A percentile compares a stretch with the other conserved stretches of the same genome.
These are phyloP conservation scores for Fusarium foetens DNA, from an alignment of 2,329 filamentous ascomycete species.

Conservation along the genomic window DNA sequence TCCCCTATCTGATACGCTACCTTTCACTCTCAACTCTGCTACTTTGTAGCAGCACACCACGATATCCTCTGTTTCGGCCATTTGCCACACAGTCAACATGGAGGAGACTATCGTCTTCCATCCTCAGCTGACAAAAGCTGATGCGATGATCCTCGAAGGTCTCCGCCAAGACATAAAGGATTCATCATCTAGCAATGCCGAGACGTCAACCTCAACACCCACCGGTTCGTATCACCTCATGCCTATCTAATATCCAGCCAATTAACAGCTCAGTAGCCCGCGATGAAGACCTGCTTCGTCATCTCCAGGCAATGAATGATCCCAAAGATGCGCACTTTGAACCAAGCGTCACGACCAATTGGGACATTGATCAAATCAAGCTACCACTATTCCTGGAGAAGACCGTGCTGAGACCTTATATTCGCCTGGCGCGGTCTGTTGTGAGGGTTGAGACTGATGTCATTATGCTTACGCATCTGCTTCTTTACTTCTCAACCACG, in stretches of 20 bases:
- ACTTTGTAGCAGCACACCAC: background rate
- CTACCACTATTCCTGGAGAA: constrained; percentile 24
- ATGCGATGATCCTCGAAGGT: constrained; percentile 26
- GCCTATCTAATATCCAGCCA: background rate
- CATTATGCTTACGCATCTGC: constrained; percentile 79
- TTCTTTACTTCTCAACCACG: constrained; percentile 76
- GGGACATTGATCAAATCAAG: constrained; percentile 34
- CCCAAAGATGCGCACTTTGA: constrained; percentile 32
- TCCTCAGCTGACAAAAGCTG: constrained; percentile 26
- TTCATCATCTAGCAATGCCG: background rate
- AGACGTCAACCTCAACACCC: background rate
- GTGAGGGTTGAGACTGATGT: constrained; percentile 77
- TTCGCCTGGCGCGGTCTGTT: constrained; percentile 62
- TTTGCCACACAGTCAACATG: constrained; percentile 2
- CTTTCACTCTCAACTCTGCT: no score
- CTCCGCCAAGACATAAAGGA: constrained; percentile 28
- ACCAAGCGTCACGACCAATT: constrained; percentile 18
- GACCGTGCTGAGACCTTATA: constrained; percentile 66
- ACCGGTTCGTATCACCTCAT: constrained; percentile 5
- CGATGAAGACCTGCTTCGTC: constrained; percentile 27
- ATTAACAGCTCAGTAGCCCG: constrained; percentile 3
- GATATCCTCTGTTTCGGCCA: background rate
- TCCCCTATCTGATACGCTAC: background rate
- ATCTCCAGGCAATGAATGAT: constrained; percentile 28
- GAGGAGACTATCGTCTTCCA: constrained; percentile 26